phyloP scores from a whole-genome alignment of 1,284 basidiomycete species.

The Puccinia novopanici region DNA sequence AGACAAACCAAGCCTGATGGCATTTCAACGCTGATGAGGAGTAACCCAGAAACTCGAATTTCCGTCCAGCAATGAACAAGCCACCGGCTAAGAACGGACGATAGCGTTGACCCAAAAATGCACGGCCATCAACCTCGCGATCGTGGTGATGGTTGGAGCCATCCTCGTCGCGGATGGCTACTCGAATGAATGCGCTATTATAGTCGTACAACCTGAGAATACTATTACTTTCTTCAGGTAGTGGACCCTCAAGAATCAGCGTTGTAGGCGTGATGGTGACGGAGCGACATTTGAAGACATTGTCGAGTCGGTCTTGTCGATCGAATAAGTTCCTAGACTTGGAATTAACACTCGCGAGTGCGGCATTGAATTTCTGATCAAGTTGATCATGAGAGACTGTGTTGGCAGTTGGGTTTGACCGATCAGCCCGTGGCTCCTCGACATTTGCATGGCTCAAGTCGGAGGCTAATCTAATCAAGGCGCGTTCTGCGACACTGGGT shows the following conservation, averaged over 20 bases:
- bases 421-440: neutral
- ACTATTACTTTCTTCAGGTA: slow-evolving; percentile 70
- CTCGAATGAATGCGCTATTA: slow-evolving; percentile 68
- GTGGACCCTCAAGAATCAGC: slow-evolving; percentile 71
- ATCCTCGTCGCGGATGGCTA: slow-evolving; percentile 77
- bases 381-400: slow-evolving; percentile 18
- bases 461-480: slow-evolving; percentile 31
- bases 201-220: slow-evolving; percentile 64
- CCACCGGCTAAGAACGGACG: slow-evolving; percentile 69
- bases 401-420: neutral
- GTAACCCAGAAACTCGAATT: slow-evolving; percentile 73
- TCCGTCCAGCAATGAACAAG: slow-evolving; percentile 68
- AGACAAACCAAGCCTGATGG: slow-evolving; percentile 76
- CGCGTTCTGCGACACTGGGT: slow-evolving; percentile 1
- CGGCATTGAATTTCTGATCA: slow-evolving; percentile 16
- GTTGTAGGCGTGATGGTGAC: slow-evolving; percentile 72
- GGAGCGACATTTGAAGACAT: slow-evolving; percentile 50
- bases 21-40: slow-evolving; percentile 70
- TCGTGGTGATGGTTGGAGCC: slow-evolving; percentile 70
- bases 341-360: neutral
- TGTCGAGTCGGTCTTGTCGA: slow-evolving; percentile 7
- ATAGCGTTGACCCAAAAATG: slow-evolving; percentile 68
- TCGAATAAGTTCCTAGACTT: slow-evolving; percentile 15
- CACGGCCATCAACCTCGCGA: slow-evolving; percentile 66
- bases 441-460: neutral